These are phyloP conservation scores for Cystobasidium onofrii DNA, from an alignment of 768 basidiomycete genomes.

Conservation along the genomic window DNA sequence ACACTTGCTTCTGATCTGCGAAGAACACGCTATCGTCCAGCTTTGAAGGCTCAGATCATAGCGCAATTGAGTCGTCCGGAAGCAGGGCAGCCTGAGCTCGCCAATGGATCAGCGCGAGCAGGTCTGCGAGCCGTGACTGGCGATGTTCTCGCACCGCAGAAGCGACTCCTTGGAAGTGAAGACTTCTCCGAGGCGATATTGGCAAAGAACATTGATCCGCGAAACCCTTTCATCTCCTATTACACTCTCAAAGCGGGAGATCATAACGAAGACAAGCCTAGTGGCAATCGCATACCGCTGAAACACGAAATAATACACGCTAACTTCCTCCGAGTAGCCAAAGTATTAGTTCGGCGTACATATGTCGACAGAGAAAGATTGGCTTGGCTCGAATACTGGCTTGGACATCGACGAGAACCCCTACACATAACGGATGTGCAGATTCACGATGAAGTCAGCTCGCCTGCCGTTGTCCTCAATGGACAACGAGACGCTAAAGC, in stretches of 20 bases:
- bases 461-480: too few species aligned
- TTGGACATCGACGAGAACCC: not conserved
- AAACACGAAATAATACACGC: conserved; percentile 14
- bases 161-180: not conserved
- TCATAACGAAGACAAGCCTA: not conserved
- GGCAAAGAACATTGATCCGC: not conserved
- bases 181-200: not conserved
- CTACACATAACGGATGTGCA: not conserved
- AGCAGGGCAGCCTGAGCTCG: not conserved
- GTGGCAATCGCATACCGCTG: not conserved
- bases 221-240: conserved; percentile 27
- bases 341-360: conserved; percentile 5
- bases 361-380: conserved; percentile 26
- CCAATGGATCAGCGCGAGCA: not conserved
- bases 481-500: not conserved
- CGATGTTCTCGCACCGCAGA: not conserved
- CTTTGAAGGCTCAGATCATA: not conserved
- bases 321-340: conserved; percentile 19
- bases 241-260: not conserved
- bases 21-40: conserved; percentile 5
- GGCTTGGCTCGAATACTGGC: conserved; percentile 21
- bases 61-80: not conserved
- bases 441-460: not conserved
- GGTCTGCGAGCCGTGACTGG: not conserved
- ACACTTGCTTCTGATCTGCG: not conserved